phyloP scores from a whole-genome alignment of 768 basidiomycete genomes.

The Tricholoma furcatifolium region DNA sequence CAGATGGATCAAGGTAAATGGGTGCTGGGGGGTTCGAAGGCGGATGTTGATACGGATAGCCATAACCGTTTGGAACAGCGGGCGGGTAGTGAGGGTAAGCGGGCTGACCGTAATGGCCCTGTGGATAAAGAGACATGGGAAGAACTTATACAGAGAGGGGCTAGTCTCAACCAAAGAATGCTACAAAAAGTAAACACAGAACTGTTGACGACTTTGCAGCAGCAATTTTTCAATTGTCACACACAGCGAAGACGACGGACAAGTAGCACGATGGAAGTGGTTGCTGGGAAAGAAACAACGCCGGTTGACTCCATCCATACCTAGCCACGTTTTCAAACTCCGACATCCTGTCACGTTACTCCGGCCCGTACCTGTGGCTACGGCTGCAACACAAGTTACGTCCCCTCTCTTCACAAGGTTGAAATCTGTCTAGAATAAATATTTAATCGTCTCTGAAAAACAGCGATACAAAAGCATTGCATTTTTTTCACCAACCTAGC shows the following conservation, averaged over 20 bases:
- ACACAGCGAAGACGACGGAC: constrained; percentile 37
- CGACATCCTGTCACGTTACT: constrained; percentile 20
- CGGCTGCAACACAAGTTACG: not conserved
- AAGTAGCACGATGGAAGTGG: constrained; percentile 37
- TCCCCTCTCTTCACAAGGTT: not conserved
- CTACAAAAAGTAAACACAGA: constrained; percentile 11
- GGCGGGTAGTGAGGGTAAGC: constrained; percentile 50
- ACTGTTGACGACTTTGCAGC: constrained; percentile 23
- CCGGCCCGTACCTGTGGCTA: not conserved
- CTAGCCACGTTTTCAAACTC: constrained; percentile 29
- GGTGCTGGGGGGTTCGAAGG: constrained; percentile 38
- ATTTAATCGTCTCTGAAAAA: too few species aligned
- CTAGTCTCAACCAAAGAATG: constrained; percentile 18
- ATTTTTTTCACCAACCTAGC: too few species aligned
- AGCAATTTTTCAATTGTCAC: constrained; percentile 45
- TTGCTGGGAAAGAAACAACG: constrained; percentile 31
- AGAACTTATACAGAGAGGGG: constrained; percentile 28
- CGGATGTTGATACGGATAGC: constrained; percentile 43
- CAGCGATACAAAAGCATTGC: too few species aligned
- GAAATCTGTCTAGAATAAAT: too few species aligned
- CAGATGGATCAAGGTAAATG: constrained; percentile 56
- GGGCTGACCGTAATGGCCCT: constrained; percentile 59
- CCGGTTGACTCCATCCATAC: constrained; percentile 20
- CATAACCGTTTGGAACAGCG: constrained; percentile 36
- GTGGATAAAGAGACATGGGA: constrained; percentile 65